Evolutionary conservation across 1,284 basidiomycete species (phyloP).

Genomic region (Ceratobasidium sp.): DNA sequence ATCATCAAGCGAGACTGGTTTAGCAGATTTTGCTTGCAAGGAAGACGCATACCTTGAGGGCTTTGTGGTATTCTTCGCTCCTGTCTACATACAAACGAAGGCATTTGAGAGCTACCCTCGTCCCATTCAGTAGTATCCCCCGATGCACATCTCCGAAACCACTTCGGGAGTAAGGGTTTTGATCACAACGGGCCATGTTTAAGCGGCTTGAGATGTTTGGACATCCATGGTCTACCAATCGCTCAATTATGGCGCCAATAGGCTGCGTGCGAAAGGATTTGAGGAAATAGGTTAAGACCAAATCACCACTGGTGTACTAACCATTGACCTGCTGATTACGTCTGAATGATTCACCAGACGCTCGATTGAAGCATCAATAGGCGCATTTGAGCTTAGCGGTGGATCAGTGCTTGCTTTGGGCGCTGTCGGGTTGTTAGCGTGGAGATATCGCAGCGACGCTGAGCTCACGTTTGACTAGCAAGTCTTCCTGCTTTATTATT

Average conservation of each 20-base stretch:
- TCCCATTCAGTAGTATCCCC: neutral
- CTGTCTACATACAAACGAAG: neutral
- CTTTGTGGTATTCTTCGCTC: neutral
- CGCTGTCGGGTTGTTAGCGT: no score
- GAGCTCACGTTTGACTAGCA: no score
- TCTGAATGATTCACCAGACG: no score
- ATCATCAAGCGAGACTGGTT: neutral
- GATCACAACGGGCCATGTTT: neutral
- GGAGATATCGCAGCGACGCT: no score
- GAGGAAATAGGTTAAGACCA: no score
- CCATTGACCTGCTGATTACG: no score
- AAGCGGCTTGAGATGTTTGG: neutral
- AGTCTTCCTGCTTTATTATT: no score
- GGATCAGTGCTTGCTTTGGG: no score
- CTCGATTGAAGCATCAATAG: no score
- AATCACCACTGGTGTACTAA: no score
- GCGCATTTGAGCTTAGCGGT: no score
- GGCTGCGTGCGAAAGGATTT: neutral
- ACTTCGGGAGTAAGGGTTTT: neutral
- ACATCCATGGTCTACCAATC: neutral
- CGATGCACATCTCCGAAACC: conserved; percentile 2
- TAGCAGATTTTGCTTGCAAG: no score
- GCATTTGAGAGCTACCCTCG: neutral
- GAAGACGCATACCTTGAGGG: neutral
- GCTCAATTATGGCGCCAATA: neutral